Conservation (phyloP, 2,329 filamentous ascomycete genomes). For the Achaetomium macrosporum region DNA sequence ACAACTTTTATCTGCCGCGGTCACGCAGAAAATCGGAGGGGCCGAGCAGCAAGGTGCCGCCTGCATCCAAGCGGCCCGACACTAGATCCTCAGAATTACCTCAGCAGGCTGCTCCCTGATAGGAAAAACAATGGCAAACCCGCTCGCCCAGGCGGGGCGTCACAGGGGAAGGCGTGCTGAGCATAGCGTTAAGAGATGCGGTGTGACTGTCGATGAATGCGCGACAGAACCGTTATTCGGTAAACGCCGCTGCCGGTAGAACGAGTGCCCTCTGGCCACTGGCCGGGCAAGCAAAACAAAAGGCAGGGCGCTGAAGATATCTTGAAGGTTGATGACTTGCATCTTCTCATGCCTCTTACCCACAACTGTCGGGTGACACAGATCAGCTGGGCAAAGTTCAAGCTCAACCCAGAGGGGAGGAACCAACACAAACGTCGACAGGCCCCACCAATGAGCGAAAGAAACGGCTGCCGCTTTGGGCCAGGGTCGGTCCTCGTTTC, state of each 20-base stretch:
- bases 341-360: neutral
- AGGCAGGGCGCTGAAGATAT: neutral
- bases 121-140: neutral
- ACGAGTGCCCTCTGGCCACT: neutral
- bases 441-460: neutral
- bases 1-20: neutral
- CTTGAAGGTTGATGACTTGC: neutral
- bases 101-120: slow-evolving; percentile 13
- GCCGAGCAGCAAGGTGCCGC: neutral
- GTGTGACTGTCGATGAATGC: slow-evolving; percentile 11
- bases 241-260: slow-evolving; percentile 4
- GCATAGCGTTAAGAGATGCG: slow-evolving; percentile 5
- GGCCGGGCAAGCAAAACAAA: neutral
- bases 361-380: neutral
- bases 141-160: slow-evolving; percentile 7
- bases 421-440: neutral
- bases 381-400: neutral
- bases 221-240: neutral
- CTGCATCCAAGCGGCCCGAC: neutral
- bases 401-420: neutral
- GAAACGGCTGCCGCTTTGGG: neutral
- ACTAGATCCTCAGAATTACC: slow-evolving; percentile 9
- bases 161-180: neutral
- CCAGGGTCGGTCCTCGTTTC: neutral
- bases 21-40: neutral